Evolutionary conservation across 2,329 filamentous ascomycete genomes (phyloP).

Genomic region (Aureobasidium zeae): DNA sequence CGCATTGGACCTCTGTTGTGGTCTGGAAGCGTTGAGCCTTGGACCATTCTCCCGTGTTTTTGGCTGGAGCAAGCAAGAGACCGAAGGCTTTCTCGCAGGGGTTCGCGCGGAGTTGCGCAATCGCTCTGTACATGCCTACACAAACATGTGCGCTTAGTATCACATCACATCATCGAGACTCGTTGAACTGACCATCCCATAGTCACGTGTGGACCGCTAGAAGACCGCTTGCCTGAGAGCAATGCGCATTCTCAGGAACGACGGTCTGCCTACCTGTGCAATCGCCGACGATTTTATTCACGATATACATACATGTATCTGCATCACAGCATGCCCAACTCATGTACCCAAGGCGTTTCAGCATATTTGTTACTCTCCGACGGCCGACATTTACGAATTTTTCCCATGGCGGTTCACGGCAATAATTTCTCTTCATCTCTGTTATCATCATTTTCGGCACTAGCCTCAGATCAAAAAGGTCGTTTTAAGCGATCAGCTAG

Average conservation of each 20-base stretch:
- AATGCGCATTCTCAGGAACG: background rate
- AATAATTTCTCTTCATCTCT: background rate
- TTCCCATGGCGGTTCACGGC: slow-evolving; percentile 2
- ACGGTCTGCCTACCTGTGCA: no score
- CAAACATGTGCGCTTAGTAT: slow-evolving; percentile 58
- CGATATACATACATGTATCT: background rate
- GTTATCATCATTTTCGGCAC: background rate
- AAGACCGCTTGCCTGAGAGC: slow-evolving; percentile 29
- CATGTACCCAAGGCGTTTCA: slow-evolving; percentile 2
- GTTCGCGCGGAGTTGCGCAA: slow-evolving; percentile 62
- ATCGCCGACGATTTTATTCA: background rate
- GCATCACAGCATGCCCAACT: background rate
- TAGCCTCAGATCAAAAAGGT: slow-evolving; percentile 4
- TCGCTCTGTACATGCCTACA: slow-evolving; percentile 61
- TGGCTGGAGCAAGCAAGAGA: slow-evolving; percentile 47
- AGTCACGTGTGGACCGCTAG: slow-evolving; percentile 42
- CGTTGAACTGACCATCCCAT: slow-evolving; percentile 16
- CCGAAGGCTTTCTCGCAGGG: slow-evolving; percentile 51
- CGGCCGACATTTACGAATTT: slow-evolving; percentile 8
- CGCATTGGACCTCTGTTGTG: slow-evolving; percentile 56
- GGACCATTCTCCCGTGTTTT: slow-evolving; percentile 40
- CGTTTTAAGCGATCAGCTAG: slow-evolving; percentile 1
- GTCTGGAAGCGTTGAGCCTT: slow-evolving; percentile 60
- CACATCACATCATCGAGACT: slow-evolving; percentile 18
- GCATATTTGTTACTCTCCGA: slow-evolving; percentile 10